Evolutionary conservation across 129 eudicot genomes (phyloP).

Genomic region (Saussurea involucrata): DNA sequence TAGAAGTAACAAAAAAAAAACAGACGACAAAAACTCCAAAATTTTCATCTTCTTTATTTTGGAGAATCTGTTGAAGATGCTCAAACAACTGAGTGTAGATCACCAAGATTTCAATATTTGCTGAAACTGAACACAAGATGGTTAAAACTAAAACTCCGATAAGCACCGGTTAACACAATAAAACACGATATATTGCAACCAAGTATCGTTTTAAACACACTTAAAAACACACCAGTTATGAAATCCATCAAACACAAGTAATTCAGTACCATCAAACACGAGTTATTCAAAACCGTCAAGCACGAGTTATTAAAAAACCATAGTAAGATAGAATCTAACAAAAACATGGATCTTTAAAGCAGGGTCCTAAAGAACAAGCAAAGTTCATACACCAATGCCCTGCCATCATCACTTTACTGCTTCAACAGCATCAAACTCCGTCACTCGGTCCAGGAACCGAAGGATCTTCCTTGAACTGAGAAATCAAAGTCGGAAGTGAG

Average conservation of each 20-base stretch:
- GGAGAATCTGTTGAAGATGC: not conserved
- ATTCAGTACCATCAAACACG: not conserved
- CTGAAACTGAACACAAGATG: slow-evolving; percentile 7
- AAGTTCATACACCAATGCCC: not conserved
- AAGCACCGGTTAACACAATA: not conserved
- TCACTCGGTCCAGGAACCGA: not conserved
- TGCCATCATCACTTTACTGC: slow-evolving; percentile 1
- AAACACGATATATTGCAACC: not conserved
- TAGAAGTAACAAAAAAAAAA: not conserved
- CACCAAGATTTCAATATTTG: not conserved
- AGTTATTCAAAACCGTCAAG: not conserved
- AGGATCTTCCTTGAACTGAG: slow-evolving; percentile 8
- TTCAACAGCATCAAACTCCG: slow-evolving; percentile 7
- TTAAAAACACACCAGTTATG: not conserved
- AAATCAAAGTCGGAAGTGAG: not conserved
- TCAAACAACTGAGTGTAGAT: not conserved
- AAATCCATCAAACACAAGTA: not conserved
- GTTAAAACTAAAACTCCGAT: not conserved
- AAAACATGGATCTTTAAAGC: not conserved
- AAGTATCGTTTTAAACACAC: not conserved
- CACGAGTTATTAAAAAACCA: not conserved
- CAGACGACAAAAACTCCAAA: not conserved
- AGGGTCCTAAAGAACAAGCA: not conserved
- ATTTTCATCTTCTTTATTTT: not conserved
- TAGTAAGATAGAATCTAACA: not conserved